phyloP scores from a whole-genome alignment of 106 monocot genomes.

The Chionographis japonica region DNA sequence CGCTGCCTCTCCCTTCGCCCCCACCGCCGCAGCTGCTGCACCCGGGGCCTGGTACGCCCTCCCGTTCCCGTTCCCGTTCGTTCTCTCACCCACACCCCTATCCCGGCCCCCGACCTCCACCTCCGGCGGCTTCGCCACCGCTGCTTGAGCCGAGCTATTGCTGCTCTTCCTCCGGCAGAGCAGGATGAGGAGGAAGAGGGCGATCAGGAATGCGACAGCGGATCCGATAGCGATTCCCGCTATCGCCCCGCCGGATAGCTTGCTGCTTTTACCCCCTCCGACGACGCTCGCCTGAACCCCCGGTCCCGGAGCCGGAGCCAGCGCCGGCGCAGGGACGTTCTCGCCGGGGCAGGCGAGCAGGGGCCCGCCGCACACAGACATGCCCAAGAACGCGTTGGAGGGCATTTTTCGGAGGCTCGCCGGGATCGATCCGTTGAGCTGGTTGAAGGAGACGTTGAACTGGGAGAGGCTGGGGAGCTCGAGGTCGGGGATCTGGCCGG shows the following conservation, averaged over 20 bases:
- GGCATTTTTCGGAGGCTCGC: constrained; percentile 30
- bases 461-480: constrained; percentile 30
- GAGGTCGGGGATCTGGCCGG: constrained; percentile 59
- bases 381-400: constrained; percentile 36
- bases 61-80: constrained; percentile 3
- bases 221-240: constrained; percentile 61
- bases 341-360: constrained; percentile 48
- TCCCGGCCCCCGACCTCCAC: background rate
- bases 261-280: constrained; percentile 9
- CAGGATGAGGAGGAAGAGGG: constrained; percentile 33
- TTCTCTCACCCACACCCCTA: background rate
- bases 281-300: background rate
- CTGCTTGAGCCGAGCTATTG: background rate
- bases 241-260: constrained; percentile 71
- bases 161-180: constrained; percentile 32
- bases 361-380: constrained; percentile 54
- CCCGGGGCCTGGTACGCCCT: background rate
- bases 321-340: constrained; percentile 13
- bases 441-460: constrained; percentile 85
- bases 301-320: background rate
- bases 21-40: background rate
- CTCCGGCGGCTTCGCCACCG: constrained; percentile 6
- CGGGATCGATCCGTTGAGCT: constrained; percentile 80
- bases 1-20: background rate
- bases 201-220: constrained; percentile 26